Evolutionary conservation across 2,329 filamentous ascomycete species (phyloP).

Genomic region (Cladophialophora carrionii): DNA sequence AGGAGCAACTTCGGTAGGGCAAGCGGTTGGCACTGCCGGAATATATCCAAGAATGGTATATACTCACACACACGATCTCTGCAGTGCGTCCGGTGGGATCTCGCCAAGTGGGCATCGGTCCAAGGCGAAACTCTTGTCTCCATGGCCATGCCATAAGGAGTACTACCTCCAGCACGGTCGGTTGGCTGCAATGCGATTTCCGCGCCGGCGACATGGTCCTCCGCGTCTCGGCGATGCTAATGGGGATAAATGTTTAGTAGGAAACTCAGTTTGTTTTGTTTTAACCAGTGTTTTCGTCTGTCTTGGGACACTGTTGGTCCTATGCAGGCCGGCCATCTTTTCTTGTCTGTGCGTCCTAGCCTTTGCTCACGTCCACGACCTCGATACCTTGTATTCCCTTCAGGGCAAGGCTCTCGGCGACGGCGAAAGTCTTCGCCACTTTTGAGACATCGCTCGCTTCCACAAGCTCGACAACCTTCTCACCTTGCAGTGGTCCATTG

Average conservation of each 20-base stretch:
- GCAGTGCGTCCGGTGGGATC: too few species aligned
- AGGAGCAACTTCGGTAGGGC: slow-evolving; percentile 16
- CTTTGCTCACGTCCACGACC: slow-evolving; percentile 13
- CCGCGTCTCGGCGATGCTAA: not conserved
- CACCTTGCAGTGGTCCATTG: slow-evolving; percentile 67
- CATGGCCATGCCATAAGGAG: not conserved
- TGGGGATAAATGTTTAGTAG: not conserved
- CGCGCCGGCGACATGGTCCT: not conserved
- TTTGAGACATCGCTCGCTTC: slow-evolving; percentile 10
- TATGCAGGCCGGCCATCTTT: not conserved
- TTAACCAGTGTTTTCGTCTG: not conserved
- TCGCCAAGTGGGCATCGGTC: not conserved
- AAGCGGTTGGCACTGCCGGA: slow-evolving; percentile 3
- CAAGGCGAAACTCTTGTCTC: not conserved
- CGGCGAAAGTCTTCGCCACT: slow-evolving; percentile 6
- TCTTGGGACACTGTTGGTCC: not conserved
- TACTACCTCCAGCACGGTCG: not conserved
- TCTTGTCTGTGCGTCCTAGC: slow-evolving; percentile 1
- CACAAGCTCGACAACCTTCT: slow-evolving; percentile 18
- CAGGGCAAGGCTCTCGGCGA: slow-evolving; percentile 6
- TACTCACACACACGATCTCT: not conserved
- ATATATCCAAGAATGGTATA: not conserved
- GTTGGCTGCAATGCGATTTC: not conserved
- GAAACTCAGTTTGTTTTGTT: not conserved
- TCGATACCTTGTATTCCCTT: not conserved